phyloP scores from a whole-genome alignment of 2,329 filamentous ascomycete genomes.

The Fusarium tricinctum region DNA sequence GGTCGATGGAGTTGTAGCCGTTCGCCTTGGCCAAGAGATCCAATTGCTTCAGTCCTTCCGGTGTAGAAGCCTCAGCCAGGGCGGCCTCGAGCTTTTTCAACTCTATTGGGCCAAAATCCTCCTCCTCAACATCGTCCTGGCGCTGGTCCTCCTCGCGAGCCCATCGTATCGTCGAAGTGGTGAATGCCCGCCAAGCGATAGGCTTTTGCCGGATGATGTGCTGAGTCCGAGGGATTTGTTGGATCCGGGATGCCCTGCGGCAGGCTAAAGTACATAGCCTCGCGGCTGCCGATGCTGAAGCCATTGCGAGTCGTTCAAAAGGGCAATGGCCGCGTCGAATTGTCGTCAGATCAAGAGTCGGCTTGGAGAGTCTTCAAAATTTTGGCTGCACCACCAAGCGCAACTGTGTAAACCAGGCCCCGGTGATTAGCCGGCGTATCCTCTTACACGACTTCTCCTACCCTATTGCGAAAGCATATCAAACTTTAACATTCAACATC shows the following conservation, averaged over 20 bases:
- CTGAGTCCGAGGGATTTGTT: slow-evolving; percentile 43
- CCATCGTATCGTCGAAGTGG: slow-evolving; percentile 51
- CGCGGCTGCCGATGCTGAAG: slow-evolving; percentile 56
- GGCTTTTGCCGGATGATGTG: slow-evolving; percentile 45
- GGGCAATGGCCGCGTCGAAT: slow-evolving; percentile 44
- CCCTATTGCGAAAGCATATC: slow-evolving; percentile 17
- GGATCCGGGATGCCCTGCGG: slow-evolving; percentile 49
- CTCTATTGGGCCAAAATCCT: slow-evolving; percentile 47
- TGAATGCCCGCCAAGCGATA: slow-evolving; percentile 50
- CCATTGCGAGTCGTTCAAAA: slow-evolving; percentile 53
- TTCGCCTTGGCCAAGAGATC: slow-evolving; percentile 55
- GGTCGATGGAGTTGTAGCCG: slow-evolving; percentile 53
- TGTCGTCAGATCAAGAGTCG: slow-evolving; percentile 41
- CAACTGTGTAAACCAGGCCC: slow-evolving; percentile 19
- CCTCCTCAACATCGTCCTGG: slow-evolving; percentile 46
- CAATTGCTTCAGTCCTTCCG: slow-evolving; percentile 53
- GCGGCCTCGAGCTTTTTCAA: slow-evolving; percentile 52
- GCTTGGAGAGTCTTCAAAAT: slow-evolving; percentile 51
- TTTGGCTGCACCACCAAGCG: slow-evolving; percentile 48
- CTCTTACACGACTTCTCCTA: slow-evolving; percentile 27
- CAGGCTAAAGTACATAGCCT: slow-evolving; percentile 56
- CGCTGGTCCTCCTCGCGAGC: slow-evolving; percentile 41
- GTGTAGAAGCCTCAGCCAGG: slow-evolving; percentile 50
- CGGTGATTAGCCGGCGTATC: slow-evolving; percentile 47
- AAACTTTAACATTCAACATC: slow-evolving; percentile 9